Conservation (phyloP, 345 rosid genomes). For the Ceriops decandra region DNA sequence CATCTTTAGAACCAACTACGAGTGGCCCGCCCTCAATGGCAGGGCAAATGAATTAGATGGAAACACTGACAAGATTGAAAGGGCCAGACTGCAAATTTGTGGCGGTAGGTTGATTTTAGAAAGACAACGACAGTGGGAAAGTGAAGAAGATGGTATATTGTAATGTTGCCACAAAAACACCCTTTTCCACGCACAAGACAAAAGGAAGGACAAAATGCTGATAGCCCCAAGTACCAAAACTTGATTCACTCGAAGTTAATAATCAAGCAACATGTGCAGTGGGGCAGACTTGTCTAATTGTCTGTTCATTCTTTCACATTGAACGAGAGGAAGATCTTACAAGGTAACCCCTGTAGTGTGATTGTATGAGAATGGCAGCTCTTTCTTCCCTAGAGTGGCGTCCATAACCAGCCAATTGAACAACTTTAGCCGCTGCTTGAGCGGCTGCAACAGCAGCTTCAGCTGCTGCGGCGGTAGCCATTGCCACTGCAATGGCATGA, state of each 20-base stretch:
- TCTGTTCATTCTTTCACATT: too few species aligned
- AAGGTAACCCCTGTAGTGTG: constrained; percentile 81
- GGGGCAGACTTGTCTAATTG: too few species aligned
- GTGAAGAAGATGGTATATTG: too few species aligned
- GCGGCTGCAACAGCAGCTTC: constrained; percentile 96
- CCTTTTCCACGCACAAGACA: too few species aligned
- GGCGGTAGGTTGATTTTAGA: background rate
- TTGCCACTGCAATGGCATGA: constrained; percentile 84
- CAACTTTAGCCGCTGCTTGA: constrained; percentile 92
- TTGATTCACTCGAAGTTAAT: too few species aligned
- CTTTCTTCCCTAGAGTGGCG: constrained; percentile 72
- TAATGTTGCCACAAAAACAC: too few species aligned
- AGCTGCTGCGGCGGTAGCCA: constrained; percentile 91
- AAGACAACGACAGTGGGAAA: background rate
- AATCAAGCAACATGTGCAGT: too few species aligned
- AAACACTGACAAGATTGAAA: background rate
- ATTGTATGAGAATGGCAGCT: constrained; percentile 85
- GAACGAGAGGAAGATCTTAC: constrained; percentile 30
- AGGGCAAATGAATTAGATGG: constrained; percentile 7
- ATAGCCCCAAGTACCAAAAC: too few species aligned
- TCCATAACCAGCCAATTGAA: constrained; percentile 78
- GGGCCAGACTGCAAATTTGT: background rate
- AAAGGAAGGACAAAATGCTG: too few species aligned
- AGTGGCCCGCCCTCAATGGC: constrained; percentile 10
- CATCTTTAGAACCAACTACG: background rate